phyloP scores from a whole-genome alignment of 805 yeast species.

The Wickerhamiella bombiphila region DNA sequence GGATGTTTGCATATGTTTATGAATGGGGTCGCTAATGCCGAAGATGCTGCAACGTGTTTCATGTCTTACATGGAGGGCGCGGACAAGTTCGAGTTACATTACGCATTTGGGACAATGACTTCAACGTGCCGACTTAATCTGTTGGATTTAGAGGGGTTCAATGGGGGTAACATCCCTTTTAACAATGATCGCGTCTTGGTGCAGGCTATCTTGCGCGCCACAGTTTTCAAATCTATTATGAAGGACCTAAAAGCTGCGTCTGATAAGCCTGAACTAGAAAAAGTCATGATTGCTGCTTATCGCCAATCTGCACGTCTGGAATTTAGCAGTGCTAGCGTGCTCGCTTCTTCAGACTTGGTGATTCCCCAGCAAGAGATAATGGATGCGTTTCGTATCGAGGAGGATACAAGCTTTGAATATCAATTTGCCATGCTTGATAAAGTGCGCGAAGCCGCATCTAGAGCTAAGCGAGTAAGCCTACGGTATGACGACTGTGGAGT shows the following conservation, averaged over 20 bases:
- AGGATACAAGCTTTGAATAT: constrained; percentile 25
- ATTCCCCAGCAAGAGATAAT: constrained; percentile 49
- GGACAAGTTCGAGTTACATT: constrained; percentile 16
- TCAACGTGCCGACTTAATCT: constrained; percentile 47
- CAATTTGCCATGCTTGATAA: constrained; percentile 35
- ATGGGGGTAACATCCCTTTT: constrained; percentile 25
- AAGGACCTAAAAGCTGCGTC: constrained; percentile 40
- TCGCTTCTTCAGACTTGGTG: constrained; percentile 53
- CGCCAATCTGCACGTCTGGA: constrained; percentile 28
- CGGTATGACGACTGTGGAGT: constrained; percentile 40
- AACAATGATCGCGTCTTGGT: constrained; percentile 31
- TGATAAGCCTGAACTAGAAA: constrained; percentile 32
- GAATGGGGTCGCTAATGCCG: constrained; percentile 29
- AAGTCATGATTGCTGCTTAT: constrained; percentile 28
- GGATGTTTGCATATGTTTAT: constrained; percentile 15
- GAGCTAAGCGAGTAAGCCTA: constrained; percentile 40
- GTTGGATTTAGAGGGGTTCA: constrained; percentile 18
- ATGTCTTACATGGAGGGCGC: constrained; percentile 15
- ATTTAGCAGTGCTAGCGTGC: constrained; percentile 55
- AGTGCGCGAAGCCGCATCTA: constrained; percentile 33
- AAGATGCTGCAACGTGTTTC: constrained; percentile 25
- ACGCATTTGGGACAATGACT: constrained; percentile 23
- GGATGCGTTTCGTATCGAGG: constrained; percentile 38
- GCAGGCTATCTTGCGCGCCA: constrained; percentile 41
- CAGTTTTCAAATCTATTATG: constrained; percentile 37